phyloP scores from a whole-genome alignment of 2,329 filamentous ascomycete genomes.

The Juglanconis sp. region DNA sequence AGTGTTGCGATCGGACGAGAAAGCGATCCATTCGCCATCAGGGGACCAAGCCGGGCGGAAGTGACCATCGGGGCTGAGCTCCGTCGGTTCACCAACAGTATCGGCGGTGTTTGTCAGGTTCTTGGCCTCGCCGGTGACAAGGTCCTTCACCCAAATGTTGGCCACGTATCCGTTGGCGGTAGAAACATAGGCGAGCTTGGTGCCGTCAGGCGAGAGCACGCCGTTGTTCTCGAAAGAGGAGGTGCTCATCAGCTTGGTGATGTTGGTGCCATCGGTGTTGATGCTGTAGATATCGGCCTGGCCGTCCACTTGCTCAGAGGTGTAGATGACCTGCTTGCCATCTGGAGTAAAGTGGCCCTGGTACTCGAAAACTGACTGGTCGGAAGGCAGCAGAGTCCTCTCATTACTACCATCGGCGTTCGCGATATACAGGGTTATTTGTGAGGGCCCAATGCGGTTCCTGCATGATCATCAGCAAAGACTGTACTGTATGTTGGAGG shows the following conservation, averaged over 20 bases:
- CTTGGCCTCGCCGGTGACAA: conserved; percentile 27
- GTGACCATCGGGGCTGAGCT: conserved; percentile 29
- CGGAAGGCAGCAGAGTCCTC: conserved; percentile 29
- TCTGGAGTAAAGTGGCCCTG: conserved; percentile 37
- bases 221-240: conserved; percentile 35
- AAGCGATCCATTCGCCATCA: conserved; percentile 38
- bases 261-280: conserved; percentile 30
- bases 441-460: conserved; percentile 22
- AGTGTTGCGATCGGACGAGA: conserved; percentile 40
- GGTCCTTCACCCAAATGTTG: conserved; percentile 39
- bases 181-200: conserved; percentile 36
- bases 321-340: conserved; percentile 38
- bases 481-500: too few species aligned
- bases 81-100: conserved; percentile 15
- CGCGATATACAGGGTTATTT: conserved; percentile 27
- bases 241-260: conserved; percentile 32
- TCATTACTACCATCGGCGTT: conserved; percentile 38
- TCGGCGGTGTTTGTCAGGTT: conserved; percentile 35
- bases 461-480: conserved; percentile 6
- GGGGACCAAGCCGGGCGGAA: conserved; percentile 40
- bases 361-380: conserved; percentile 32
- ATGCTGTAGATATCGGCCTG: conserved; percentile 39
- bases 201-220: conserved; percentile 36
- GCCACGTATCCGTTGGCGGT: conserved; percentile 32
- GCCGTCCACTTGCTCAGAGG: conserved; percentile 37